phyloP scores from a whole-genome alignment of 2,329 filamentous ascomycete genomes.

The Neofusicoccum cordaticola region DNA sequence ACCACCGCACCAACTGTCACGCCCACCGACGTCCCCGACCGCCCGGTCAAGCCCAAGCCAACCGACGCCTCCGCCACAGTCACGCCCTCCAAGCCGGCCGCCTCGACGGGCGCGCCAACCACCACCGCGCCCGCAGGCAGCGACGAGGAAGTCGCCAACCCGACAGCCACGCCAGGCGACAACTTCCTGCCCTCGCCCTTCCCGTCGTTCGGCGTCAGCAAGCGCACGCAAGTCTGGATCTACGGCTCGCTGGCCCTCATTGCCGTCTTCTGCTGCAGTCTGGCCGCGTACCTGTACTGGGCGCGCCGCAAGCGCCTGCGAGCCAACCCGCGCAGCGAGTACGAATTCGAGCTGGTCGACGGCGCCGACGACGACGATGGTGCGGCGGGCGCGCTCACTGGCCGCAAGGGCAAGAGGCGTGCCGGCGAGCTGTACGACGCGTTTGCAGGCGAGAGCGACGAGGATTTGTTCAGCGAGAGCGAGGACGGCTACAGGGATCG shows the following conservation, averaged over 20 bases:
- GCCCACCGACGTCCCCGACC: slow-evolving; percentile 46
- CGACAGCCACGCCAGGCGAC: slow-evolving; percentile 34
- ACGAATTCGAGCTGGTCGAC: slow-evolving; percentile 91
- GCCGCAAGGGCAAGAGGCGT: slow-evolving; percentile 51
- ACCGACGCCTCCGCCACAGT: slow-evolving; percentile 26
- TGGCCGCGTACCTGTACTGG: slow-evolving; percentile 79
- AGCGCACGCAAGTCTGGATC: slow-evolving; percentile 89
- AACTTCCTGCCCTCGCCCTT: slow-evolving; percentile 78
- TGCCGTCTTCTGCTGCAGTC: slow-evolving; percentile 72
- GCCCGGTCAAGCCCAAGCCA: slow-evolving; percentile 61
- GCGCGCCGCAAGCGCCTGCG: slow-evolving; percentile 73
- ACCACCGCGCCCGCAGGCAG: not conserved
- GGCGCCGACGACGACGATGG: slow-evolving; percentile 63
- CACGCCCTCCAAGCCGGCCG: slow-evolving; percentile 21
- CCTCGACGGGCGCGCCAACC: slow-evolving; percentile 22
- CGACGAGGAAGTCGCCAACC: slow-evolving; percentile 19
- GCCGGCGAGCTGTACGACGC: slow-evolving; percentile 96
- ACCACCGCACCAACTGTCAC: slow-evolving; percentile 44
- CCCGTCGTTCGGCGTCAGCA: slow-evolving; percentile 84
- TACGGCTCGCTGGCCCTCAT: slow-evolving; percentile 85
- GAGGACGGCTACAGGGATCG: slow-evolving; percentile 29
- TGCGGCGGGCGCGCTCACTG: slow-evolving; percentile 45
- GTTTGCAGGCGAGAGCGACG: slow-evolving; percentile 89
- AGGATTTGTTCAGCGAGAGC: slow-evolving; percentile 55
- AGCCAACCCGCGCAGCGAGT: slow-evolving; percentile 74